Evolutionary conservation across 768 basidiomycete species (phyloP), one percentile per base, ranked within the genome.

Genomic region (Imleria badia): DNA sequence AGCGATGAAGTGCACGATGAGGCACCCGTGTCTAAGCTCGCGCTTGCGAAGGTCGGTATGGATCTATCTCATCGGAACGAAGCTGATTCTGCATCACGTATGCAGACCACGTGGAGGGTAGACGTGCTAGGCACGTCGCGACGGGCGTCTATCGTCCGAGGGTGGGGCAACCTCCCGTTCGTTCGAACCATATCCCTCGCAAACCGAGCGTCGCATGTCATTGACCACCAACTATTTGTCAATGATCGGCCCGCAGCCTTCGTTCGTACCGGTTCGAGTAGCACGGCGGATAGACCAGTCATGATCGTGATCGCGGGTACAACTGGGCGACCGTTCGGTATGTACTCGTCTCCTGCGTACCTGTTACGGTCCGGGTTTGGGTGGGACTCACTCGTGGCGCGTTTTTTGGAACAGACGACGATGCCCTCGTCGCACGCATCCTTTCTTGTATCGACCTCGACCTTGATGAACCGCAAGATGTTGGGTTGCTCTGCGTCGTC

Each of bases 301-400:
- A 45, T 67, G 43, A 22, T 63, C 15, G 20, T 40, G 33, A 36
- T 54, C 10, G 45, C 48, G 4, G 22, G 44, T 23, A 9, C 38
- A 2, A 42, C 4, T 13, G 49, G 41, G n/a, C 23, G 7, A 11
- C 39, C 33, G 26, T 66, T 64, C 29, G 65, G 64, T 66, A 45
- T 0, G 62, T 45, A 22, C 10, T 38, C 11, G 14, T 9, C 8
- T 26, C 26, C 26, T 26, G 26, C 26, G 26, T 26, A 26, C 26
- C 26, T 26, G 3, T 26, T 26, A 26, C 6, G n/a, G n/a, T n/a
- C n/a, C n/a, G n/a, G n/a, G n/a, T n/a, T n/a, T n/a, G n/a, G n/a
- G n/a, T n/a, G 8, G 45, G 30, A 46, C 45, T 31, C 47, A 51
- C 30, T 34, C 7, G 13, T 6, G 8, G 1, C 15, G 17, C 5